Base-by-base conservation (phyloP, 768 basidiomycete genomes). In the Boletus huronensis region DNA sequence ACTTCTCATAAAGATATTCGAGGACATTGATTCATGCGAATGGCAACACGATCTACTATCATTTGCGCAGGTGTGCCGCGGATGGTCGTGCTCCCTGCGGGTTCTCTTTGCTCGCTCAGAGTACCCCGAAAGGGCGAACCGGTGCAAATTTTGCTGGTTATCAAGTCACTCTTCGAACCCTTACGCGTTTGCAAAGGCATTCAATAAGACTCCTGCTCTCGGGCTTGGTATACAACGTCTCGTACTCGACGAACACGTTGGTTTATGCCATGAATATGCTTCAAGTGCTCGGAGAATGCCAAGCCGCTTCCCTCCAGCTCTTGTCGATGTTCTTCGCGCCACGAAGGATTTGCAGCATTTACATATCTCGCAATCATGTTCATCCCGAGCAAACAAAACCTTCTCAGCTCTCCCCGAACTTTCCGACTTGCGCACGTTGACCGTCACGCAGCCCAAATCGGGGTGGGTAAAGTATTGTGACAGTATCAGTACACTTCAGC, bases 31-130 rank as follows among this genome's bases (percentile, higher is more conserved):
- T 19, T n/a, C 26, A 25, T 35, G 34, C 40, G 2, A 16, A 1
- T 59, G 57, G 52, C 35, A 58, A 36, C 13, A 25, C 1, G 40
- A 58, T 39, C 40, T 58, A 3, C 17, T 58, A 2, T 54, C 49
- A 5, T 47, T 42, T 34, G 48, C 56, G 16, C 56, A 58, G 36
- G 58, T 53, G 1, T 59, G 44, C 26, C 44, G 52, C 25, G 17
- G 38, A 19, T 59, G 58, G 58, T 59, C 43, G 1, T 46, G 39
- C 19, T 10, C 42, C 13, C 32, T 59, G 39, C 28, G 6, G 13
- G 5, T 53, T 8, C 28, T 59, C 8, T 48, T 29, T 13, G 16
- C 32, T 25, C 41, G 36, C 16, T 29, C 45, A n/a, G 46, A 54
- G 23, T 41, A 43, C 17, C 2, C 48, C 11, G 16, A 48, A 19